Evolutionary conservation across 768 basidiomycete species (phyloP).

Genomic region (Psilocybe sp.): DNA sequence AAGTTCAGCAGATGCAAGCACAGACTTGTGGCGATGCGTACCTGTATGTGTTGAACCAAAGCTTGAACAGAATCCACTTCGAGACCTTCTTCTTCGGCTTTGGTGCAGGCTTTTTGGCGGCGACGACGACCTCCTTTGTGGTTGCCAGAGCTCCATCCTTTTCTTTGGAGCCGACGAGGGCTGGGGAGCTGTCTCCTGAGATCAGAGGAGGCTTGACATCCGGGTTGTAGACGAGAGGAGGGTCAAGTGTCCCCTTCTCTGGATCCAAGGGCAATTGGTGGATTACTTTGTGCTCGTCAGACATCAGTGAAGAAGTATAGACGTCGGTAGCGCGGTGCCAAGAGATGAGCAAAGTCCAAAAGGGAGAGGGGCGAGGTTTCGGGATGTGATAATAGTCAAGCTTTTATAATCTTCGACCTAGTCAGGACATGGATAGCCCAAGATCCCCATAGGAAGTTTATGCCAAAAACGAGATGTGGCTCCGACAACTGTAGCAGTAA

Average conservation of each 20-base stretch:
- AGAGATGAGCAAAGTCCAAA: slow-evolving; percentile 14
- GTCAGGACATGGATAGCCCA: slow-evolving; percentile 10
- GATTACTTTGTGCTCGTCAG: slow-evolving; percentile 35
- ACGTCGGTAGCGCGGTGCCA: slow-evolving; percentile 12
- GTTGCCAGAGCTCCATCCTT: slow-evolving; percentile 36
- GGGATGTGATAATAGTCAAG: slow-evolving; percentile 9
- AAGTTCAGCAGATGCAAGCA: neutral
- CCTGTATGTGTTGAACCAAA: slow-evolving; percentile 78
- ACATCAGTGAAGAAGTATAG: slow-evolving; percentile 34
- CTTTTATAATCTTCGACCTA: slow-evolving; percentile 26
- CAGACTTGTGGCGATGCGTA: slow-evolving; percentile 15
- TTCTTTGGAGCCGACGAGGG: slow-evolving; percentile 35
- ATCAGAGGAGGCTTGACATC: slow-evolving; percentile 32
- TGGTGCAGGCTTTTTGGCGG: slow-evolving; percentile 35
- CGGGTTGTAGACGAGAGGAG: slow-evolving; percentile 29
- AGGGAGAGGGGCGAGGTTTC: slow-evolving; percentile 21
- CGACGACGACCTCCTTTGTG: slow-evolving; percentile 29
- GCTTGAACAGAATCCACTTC: slow-evolving; percentile 52
- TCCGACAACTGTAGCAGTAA: slow-evolving; percentile 20
- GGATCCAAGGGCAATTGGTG: slow-evolving; percentile 46
- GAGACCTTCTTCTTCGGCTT: slow-evolving; percentile 56
- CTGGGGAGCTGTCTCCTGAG: slow-evolving; percentile 8
- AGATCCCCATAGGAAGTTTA: slow-evolving; percentile 19
- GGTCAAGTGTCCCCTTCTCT: slow-evolving; percentile 57
- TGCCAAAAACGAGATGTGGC: slow-evolving; percentile 20